A percentile compares a stretch with the other conserved stretches of the same genome.
phyloP scores from a whole-genome alignment of 1,284 basidiomycete species.

The Cutaneotrichosporon spelunceum region DNA sequence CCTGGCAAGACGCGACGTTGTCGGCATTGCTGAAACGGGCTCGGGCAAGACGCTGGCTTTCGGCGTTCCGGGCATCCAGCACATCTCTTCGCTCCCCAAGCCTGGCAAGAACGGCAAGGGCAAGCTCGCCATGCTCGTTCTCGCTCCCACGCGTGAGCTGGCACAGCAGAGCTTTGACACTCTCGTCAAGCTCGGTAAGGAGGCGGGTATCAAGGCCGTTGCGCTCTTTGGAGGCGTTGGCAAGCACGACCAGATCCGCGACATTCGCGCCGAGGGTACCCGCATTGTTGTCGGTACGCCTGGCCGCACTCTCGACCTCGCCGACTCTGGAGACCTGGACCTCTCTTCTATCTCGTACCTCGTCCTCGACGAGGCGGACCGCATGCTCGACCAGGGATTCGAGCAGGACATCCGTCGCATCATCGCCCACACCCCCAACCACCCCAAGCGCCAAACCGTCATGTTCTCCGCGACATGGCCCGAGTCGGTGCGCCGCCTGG shows the following conservation, averaged over 20 bases:
- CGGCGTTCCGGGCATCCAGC: slow-evolving; percentile 71
- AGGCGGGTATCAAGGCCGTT: slow-evolving; percentile 72
- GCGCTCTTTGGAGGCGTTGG: slow-evolving; percentile 90
- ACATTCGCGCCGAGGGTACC: slow-evolving; percentile 59
- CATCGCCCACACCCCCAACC: slow-evolving; percentile 70
- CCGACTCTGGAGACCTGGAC: slow-evolving; percentile 78
- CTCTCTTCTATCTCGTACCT: slow-evolving; percentile 84
- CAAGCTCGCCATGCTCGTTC: slow-evolving; percentile 70
- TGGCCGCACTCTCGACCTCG: slow-evolving; percentile 85
- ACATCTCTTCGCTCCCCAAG: slow-evolving; percentile 53
- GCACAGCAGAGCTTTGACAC: slow-evolving; percentile 92
- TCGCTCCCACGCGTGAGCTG: slow-evolving; percentile 91
- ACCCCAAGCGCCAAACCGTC: slow-evolving; percentile 70
- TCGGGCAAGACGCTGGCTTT: slow-evolving; percentile 97
- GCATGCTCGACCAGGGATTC: slow-evolving; percentile 98
- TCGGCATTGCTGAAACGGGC: slow-evolving; percentile 97
- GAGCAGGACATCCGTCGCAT: slow-evolving; percentile 96
- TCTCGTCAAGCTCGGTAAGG: slow-evolving; percentile 70
- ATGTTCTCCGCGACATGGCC: slow-evolving; percentile 99
- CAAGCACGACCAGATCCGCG: slow-evolving; percentile 74
- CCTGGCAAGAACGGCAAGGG: slow-evolving; percentile 41
- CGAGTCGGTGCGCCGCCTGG: slow-evolving; percentile 89
- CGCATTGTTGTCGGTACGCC: slow-evolving; percentile 91
- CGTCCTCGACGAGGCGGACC: slow-evolving; percentile 94
- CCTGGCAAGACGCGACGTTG: slow-evolving; percentile 76